phyloP scores from a whole-genome alignment of 176 grass and related monocot species.

The Paspalum notatum region DNA sequence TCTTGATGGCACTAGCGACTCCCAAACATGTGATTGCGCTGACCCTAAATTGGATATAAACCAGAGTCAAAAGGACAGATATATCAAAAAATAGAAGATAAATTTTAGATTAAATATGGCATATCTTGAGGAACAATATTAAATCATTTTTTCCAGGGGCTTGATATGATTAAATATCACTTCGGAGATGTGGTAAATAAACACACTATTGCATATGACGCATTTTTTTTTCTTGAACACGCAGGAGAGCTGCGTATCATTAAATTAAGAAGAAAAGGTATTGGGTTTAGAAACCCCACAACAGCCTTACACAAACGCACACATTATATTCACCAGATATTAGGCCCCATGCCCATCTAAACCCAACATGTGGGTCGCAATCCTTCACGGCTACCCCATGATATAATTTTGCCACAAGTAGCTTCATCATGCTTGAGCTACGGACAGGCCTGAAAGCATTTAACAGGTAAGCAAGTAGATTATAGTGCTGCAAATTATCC shows the following conservation, averaged over 20 bases:
- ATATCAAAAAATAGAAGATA: neutral
- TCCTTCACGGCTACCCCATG: neutral
- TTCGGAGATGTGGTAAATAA: constrained; percentile 8
- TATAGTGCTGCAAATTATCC: no score
- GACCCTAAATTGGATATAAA: constrained; percentile 65
- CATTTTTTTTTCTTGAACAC: neutral
- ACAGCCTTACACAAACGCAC: no score
- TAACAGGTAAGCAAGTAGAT: no score
- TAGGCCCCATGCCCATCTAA: constrained; percentile 19
- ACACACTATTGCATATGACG: neutral
- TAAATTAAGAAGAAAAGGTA: no score
- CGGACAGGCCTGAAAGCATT: no score
- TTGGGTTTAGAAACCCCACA: no score
- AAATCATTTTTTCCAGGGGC: constrained; percentile 6
- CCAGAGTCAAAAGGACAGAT: constrained; percentile 28
- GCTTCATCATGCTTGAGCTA: no score
- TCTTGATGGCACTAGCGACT: constrained; percentile 75
- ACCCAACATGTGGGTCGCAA: neutral
- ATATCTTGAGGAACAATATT: constrained; percentile 14
- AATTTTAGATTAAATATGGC: constrained; percentile 4
- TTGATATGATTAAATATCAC: neutral
- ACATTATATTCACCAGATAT: neutral
- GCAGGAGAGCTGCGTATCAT: no score
- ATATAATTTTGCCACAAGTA: constrained; percentile 24
- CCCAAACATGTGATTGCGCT: constrained; percentile 90